Evolutionary conservation across 148 eudicot genomes (phyloP).

Genomic region (Camellia sinensis): DNA sequence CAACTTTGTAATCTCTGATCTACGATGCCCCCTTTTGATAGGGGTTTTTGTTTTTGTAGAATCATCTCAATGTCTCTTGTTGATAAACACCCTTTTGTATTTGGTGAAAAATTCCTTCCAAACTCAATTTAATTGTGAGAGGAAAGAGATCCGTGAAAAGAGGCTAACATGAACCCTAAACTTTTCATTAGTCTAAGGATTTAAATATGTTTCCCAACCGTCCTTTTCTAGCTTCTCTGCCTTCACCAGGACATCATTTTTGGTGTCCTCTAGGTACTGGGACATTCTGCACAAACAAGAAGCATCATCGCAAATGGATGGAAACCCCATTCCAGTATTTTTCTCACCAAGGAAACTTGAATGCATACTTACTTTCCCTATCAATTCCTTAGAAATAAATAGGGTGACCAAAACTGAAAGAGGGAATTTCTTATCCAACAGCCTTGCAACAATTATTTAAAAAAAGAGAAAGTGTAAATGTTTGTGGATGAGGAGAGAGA

Average conservation of each 20-base stretch:
- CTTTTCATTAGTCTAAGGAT: not conserved
- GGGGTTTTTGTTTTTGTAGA: not conserved
- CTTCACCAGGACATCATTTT: slow-evolving; percentile 7
- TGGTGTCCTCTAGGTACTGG: slow-evolving; percentile 3
- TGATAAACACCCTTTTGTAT: not conserved
- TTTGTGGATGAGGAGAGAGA: slow-evolving; percentile 7
- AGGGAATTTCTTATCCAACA: not conserved
- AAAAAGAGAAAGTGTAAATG: not conserved
- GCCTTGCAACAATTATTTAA: no score
- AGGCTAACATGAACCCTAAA: not conserved
- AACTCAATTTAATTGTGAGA: no score
- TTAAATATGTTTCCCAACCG: slow-evolving; percentile 9
- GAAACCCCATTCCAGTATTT: not conserved
- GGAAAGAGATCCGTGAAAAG: not conserved
- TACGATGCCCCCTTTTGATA: not conserved
- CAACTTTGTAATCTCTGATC: no score
- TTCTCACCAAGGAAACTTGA: not conserved
- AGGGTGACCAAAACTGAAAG: not conserved
- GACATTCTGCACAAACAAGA: slow-evolving; percentile 7
- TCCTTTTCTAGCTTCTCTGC: slow-evolving; percentile 13
- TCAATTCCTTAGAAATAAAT: not conserved
- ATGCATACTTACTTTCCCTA: not conserved
- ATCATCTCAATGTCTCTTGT: not conserved
- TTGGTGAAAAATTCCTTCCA: not conserved
- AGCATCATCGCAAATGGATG: not conserved